Percentiles rank a stretch among this genome's conserved stretches.
Conservation (phyloP, 2,329 filamentous ascomycete species). For the Myotisia sp. region DNA sequence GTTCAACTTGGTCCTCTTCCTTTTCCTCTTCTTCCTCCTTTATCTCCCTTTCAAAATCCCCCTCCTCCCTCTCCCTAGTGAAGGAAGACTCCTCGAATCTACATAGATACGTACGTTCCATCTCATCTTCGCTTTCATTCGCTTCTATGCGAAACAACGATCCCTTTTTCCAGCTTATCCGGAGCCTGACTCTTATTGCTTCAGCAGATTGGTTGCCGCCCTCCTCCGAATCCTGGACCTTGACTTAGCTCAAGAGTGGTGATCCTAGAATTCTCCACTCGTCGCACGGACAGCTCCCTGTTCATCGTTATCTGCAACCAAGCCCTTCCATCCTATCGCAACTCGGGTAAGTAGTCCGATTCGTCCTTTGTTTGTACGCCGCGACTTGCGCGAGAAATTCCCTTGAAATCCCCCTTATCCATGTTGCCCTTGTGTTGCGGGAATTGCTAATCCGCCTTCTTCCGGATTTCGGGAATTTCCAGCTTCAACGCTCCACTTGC, state of each 20-base stretch:
- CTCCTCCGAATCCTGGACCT: no score
- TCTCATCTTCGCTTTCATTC: conserved; percentile 1
- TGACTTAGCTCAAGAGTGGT: no score
- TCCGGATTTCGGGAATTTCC: not conserved
- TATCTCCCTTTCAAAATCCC: no score
- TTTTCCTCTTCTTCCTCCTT: conserved; percentile 3
- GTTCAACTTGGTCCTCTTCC: not conserved
- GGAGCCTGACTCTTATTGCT: no score
- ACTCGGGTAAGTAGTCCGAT: no score
- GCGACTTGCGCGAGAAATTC: not conserved
- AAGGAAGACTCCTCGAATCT: not conserved
- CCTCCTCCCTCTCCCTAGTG: not conserved
- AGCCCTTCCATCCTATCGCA: no score
- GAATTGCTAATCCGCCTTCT: not conserved
- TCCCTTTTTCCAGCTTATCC: no score
- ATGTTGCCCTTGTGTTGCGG: not conserved
- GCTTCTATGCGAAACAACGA: not conserved
- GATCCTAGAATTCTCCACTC: no score
- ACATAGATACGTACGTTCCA: not conserved
- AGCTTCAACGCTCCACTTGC: not conserved
- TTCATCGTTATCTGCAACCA: no score
- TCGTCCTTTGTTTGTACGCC: not conserved
- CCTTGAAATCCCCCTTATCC: not conserved
- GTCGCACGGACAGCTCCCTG: no score
- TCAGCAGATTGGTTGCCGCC: no score